Evolutionary conservation across 2,329 filamentous ascomycete species (phyloP), one percentile per base, ranked within the genome.

Genomic region (Phialophora chinensis): DNA sequence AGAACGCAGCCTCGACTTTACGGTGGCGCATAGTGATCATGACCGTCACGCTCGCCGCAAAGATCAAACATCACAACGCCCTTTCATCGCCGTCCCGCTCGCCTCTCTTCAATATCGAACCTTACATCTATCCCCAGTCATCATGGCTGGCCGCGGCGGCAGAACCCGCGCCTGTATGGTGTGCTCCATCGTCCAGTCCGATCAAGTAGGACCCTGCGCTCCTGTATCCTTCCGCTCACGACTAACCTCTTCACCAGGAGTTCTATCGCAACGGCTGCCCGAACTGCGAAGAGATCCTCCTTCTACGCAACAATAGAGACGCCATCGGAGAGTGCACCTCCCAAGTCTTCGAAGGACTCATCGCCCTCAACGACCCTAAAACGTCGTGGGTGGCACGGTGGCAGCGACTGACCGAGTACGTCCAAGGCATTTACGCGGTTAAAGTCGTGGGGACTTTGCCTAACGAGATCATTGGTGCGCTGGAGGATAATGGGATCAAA

Each of bases 111-210:
- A 35, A 2, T 14, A 5, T 31, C 11, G 33, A 35, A 35, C 35
- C 33, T n/a, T n/a, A n/a, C 35, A 20, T 14, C 4, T 35, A 33
- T 55, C 27, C 61, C 49, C 23, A 31, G 47, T 60, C 53, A 4
- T 52, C 42, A 81, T 79, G 71, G 80, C 82, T 72, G 82, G 84
- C 64, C 90, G 88, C 78, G 93, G 88, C 90, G 50, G 59, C 82
- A 91, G 93, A 80, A 89, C 91, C 78, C 93, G 95, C 80, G 95
- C 95, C 75, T 99, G 95, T 85, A 97, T 99, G 93, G 92, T 98
- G 73, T 99, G 95, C 87, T 94, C 92, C 62, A 91, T 98, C 77
- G 92, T 98, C 71, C 92, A 94, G 84, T 90, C 91, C 68, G 88
- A 90, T 75, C 85, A 85, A 72, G 91, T 93, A 82, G 73, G 86